Base-by-base conservation (phyloP, 2,329 filamentous ascomycete genomes). In the Anthostomella pinea region DNA sequence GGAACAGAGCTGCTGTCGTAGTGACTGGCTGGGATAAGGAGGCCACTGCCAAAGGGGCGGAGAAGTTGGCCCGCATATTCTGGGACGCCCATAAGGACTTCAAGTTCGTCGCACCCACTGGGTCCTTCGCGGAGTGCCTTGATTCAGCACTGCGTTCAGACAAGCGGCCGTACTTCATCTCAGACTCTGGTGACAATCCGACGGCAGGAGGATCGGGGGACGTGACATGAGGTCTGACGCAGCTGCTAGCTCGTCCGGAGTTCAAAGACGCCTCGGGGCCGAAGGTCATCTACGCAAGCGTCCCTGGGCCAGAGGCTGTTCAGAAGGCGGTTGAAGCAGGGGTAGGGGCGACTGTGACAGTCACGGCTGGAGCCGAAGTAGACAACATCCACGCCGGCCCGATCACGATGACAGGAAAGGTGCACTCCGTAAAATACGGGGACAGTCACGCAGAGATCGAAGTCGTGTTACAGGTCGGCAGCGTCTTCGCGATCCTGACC, bases 141-240 rank as follows among this genome's bases (percentile, higher is more conserved):
- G 67, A 74, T 35, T 49, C 56, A 0, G 73, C 72, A 0, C 48
- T 75, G 7, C 42, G 47, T 5, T 64, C 67, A 0, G 38, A 51
- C 2, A 54, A 60, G 11, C 62, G 63, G 6, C 73, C 73, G 0
- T 77, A 65, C 41, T 76, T 75, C 48, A 69, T 77, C 38, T 76
- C 72, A 0, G 73, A 76, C 50, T 75, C 72, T 1, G 73, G 72
- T 0, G 73, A 77, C 39, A 76, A 76, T 33, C 73, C 72, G 6
- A 77, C 73, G 0, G 73, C 73, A 1, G 73, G 73, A 5, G 73
- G 72, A 0, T 70, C 72, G 1, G 73, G 73, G 1, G 72, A 76
- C 45, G 66, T 76, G 11, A 74, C 72, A 0, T 76, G 72, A 70
- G 67, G 69, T 0, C 49, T 77, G 5, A 63, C 63, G 0, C 57